Percentiles rank a stretch among this genome's conserved stretches.
Conservation (phyloP, 139 green algal genomes). For the Picocystis salinarum region DNA sequence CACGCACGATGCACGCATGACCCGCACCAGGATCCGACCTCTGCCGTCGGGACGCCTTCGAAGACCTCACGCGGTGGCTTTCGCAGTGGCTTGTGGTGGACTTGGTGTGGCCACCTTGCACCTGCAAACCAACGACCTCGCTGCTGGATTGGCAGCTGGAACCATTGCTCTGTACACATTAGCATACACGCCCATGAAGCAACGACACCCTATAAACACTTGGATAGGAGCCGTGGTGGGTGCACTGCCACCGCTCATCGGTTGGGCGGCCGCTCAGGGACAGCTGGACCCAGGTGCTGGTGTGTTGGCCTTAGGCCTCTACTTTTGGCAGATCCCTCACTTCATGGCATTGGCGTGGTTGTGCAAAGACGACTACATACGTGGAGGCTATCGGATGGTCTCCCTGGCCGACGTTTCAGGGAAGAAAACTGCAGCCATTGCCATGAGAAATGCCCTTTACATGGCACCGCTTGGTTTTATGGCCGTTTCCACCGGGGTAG, state of each 20-base stretch:
- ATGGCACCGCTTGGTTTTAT: slow-evolving; percentile 62
- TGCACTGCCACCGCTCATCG: slow-evolving; percentile 93
- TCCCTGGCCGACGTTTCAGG: slow-evolving; percentile 62
- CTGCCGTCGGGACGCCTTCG: slow-evolving; percentile 64
- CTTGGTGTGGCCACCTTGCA: slow-evolving; percentile 26
- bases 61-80: slow-evolving; percentile 45
- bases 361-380: slow-evolving; percentile 70
- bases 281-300: slow-evolving; percentile 31
- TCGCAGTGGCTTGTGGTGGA: slow-evolving; percentile 45
- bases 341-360: slow-evolving; percentile 94
- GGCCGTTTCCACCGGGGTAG: slow-evolving; percentile 36
- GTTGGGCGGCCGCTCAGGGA: slow-evolving; percentile 64
- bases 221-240: slow-evolving; percentile 95
- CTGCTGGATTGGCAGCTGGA: slow-evolving; percentile 57
- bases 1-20: slow-evolving; percentile 62
- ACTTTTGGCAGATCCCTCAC: slow-evolving; percentile 97
- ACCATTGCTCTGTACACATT: slow-evolving; percentile 91
- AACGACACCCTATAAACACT: slow-evolving; percentile 61
- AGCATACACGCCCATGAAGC: slow-evolving; percentile 95
- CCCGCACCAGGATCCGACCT: slow-evolving; percentile 65
- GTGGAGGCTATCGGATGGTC: slow-evolving; percentile 73
- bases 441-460: slow-evolving; percentile 71
- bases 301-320: slow-evolving; percentile 68
- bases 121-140: slow-evolving; percentile 58
- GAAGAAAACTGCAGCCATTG: slow-evolving; percentile 47